These are phyloP conservation scores for Whalleya microplaca DNA, from an alignment of 2,329 filamentous ascomycete species.

Conservation along the genomic window DNA sequence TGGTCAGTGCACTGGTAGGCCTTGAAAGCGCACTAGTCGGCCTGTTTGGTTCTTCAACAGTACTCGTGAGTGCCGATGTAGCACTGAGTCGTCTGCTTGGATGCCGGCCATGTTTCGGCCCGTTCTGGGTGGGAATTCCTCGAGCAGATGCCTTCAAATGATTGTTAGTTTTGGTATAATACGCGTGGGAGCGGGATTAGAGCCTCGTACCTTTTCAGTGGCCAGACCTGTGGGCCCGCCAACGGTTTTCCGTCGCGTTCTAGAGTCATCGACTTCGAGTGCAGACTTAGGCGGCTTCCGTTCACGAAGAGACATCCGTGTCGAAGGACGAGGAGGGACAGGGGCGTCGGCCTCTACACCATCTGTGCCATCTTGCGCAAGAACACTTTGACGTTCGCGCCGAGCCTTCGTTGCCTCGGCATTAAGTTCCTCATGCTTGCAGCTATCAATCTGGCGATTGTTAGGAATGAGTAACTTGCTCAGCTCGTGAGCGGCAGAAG, in stretches of 20 bases:
- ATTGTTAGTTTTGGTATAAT: constrained; percentile 17
- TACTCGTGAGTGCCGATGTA: constrained; percentile 44
- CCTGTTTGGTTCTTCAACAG: constrained; percentile 27
- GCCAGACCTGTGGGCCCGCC: constrained; percentile 54
- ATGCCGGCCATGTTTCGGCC: constrained; percentile 36
- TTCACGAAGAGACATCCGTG: constrained; percentile 74
- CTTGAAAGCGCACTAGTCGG: constrained; percentile 28
- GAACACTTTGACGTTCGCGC: constrained; percentile 64
- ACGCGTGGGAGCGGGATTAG: constrained; percentile 10
- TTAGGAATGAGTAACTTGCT: constrained; percentile 80
- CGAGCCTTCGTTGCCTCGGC: constrained; percentile 66
- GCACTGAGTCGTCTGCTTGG: constrained; percentile 54
- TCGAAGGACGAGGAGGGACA: constrained; percentile 46
- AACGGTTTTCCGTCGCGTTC: constrained; percentile 65
- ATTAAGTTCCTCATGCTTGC: constrained; percentile 76
- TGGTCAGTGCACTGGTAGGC: constrained; percentile 47
- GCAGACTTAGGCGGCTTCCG: constrained; percentile 64
- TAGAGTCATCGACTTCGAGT: constrained; percentile 54
- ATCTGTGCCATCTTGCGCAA: constrained; percentile 42
- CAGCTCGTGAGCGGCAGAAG: constrained; percentile 79
- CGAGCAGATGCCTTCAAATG: constrained; percentile 39
- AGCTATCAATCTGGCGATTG: constrained; percentile 75
- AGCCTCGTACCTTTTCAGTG: constrained; percentile 44
- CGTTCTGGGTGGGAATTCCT: constrained; percentile 36
- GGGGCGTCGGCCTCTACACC: constrained; percentile 33